Conservation (phyloP, 345 rosid species). For the Salix viminalis region DNA sequence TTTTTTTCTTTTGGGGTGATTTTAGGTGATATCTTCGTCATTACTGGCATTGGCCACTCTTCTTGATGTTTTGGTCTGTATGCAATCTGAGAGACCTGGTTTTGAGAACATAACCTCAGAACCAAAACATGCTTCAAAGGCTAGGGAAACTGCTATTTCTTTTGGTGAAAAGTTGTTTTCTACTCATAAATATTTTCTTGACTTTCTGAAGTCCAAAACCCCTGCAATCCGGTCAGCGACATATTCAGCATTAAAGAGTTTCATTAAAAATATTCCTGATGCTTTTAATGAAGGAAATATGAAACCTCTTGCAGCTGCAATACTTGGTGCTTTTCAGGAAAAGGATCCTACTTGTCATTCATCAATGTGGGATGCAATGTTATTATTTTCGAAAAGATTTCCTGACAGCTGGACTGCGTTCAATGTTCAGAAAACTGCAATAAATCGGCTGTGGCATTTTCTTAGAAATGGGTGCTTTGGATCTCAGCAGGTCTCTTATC, state of each 20-base stretch:
- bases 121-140: constrained; percentile 68
- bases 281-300: constrained; percentile 58
- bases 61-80: constrained; percentile 62
- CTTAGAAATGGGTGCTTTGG: constrained; percentile 84
- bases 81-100: constrained; percentile 51
- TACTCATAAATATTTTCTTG: constrained; percentile 63
- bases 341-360: constrained; percentile 81
- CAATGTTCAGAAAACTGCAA: constrained; percentile 62
- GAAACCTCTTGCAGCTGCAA: constrained; percentile 54
- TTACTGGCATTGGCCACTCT: constrained; percentile 80
- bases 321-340: constrained; percentile 87
- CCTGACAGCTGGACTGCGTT: constrained; percentile 70
- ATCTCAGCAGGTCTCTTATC: constrained; percentile 85
- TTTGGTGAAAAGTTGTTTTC: constrained; percentile 77
- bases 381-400: constrained; percentile 68
- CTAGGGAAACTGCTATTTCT: constrained; percentile 60
- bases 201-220: constrained; percentile 66
- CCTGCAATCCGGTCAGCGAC: constrained; percentile 76
- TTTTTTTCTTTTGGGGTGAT: constrained; percentile 14
- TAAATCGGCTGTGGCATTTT: constrained; percentile 70
- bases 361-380: constrained; percentile 84
- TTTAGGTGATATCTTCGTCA: constrained; percentile 79
- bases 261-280: constrained; percentile 63
- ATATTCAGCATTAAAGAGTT: constrained; percentile 65
- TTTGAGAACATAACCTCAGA: constrained; percentile 50